These are phyloP conservation scores for Phyllosticta citrichinensis DNA, from an alignment of 2,329 filamentous ascomycete species.

Conservation along the genomic window DNA sequence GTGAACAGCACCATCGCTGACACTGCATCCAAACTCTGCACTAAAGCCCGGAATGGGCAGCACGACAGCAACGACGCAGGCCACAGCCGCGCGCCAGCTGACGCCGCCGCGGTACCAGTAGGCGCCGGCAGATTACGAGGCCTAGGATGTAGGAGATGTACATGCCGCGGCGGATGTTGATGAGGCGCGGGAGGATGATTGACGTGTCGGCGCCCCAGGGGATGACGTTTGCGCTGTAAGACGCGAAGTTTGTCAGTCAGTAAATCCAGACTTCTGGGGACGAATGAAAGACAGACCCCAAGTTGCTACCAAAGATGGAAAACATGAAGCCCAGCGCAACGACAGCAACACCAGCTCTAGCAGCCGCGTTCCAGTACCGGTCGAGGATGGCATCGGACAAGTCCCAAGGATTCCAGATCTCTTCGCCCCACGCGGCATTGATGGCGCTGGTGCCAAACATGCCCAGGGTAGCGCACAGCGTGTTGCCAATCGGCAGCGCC, in stretches of 20 bases:
- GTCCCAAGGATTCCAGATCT: slow-evolving; percentile 12
- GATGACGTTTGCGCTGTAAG: neutral
- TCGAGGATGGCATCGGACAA: neutral
- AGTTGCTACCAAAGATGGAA: neutral
- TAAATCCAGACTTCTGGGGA: neutral
- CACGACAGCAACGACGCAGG: neutral
- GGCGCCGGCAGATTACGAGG: neutral
- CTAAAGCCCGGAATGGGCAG: neutral
- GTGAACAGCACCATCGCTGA: neutral
- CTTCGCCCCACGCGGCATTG: slow-evolving; percentile 10
- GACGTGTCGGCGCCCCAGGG: neutral
- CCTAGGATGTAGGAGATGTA: neutral
- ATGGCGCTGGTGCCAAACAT: slow-evolving; percentile 12
- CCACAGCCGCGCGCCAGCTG: neutral
- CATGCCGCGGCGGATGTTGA: slow-evolving; percentile 12
- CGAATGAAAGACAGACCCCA: neutral
- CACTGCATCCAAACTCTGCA: neutral
- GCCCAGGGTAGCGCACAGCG: slow-evolving; percentile 3
- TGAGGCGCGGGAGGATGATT: neutral
- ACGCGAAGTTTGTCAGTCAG: neutral
- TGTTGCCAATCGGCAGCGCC: neutral
- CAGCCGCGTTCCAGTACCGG: neutral
- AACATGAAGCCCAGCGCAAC: neutral
- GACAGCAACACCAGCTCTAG: neutral
- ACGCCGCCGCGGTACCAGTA: neutral